A percentile compares a stretch with the other conserved stretches of the same genome.
Evolutionary conservation across 352 stramenopile genomes (phyloP).

Genomic region (Thalassiosira mediterranea): DNA sequence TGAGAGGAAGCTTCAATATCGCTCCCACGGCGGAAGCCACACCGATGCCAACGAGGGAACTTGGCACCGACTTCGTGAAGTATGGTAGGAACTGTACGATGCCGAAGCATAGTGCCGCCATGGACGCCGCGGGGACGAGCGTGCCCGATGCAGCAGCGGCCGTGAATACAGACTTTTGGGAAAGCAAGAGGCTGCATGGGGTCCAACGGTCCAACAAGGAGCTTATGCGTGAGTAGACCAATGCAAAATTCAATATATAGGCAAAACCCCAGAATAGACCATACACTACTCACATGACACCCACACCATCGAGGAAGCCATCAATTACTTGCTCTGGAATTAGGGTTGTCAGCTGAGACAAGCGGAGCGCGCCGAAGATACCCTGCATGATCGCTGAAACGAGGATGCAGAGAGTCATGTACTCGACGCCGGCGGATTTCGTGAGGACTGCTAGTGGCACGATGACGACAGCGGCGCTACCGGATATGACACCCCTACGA

Average conservation of each 20-base stretch:
- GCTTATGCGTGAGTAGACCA: background rate
- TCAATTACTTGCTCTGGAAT: slow-evolving; percentile 45
- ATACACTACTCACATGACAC: slow-evolving; percentile 39
- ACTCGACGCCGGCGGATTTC: slow-evolving; percentile 25
- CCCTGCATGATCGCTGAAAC: slow-evolving; percentile 39
- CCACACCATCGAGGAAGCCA: slow-evolving; percentile 53
- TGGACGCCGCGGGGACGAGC: slow-evolving; percentile 17
- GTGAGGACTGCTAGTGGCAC: slow-evolving; percentile 43
- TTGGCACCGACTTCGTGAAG: slow-evolving; percentile 34
- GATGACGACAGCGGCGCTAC: slow-evolving; percentile 42
- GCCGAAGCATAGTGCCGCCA: slow-evolving; percentile 38
- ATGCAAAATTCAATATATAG: background rate
- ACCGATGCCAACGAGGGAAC: slow-evolving; percentile 42
- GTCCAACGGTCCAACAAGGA: background rate
- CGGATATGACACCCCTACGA: slow-evolving; percentile 40
- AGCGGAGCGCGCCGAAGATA: slow-evolving; percentile 34
- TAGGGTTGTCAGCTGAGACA: slow-evolving; percentile 37
- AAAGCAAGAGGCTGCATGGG: slow-evolving; percentile 27
- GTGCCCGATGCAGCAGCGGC: slow-evolving; percentile 12
- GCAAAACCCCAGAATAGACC: background rate
- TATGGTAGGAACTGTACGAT: slow-evolving; percentile 45
- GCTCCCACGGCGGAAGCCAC: slow-evolving; percentile 35
- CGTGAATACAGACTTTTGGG: slow-evolving; percentile 36
- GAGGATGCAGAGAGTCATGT: slow-evolving; percentile 45
- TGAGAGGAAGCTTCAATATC: slow-evolving; percentile 39